Evolutionary conservation across 2,329 filamentous ascomycete species (phyloP).

Genomic region (Blumeria hordei): DNA sequence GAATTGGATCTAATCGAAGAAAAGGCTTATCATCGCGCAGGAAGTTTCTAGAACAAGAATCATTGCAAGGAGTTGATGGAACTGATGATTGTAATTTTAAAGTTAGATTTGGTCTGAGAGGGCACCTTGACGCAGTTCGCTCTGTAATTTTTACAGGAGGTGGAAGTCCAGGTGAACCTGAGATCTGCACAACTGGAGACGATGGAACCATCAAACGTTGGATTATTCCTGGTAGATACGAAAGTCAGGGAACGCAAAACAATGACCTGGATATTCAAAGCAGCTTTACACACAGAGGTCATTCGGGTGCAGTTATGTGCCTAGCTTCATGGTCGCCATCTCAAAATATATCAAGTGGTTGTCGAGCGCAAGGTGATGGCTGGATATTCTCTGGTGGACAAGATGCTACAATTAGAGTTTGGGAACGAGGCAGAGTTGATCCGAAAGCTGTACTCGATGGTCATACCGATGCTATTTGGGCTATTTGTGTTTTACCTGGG

Average conservation of each 20-base stretch:
- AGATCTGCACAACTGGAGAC: conserved; percentile 88
- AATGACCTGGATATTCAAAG: conserved; percentile 73
- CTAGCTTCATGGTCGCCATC: conserved; percentile 71
- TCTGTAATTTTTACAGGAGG: conserved; percentile 93
- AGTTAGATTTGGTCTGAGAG: conserved; percentile 71
- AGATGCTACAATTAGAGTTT: conserved; percentile 77
- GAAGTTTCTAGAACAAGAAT: conserved; percentile 43
- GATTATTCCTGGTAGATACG: conserved; percentile 69
- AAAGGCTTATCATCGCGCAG: conserved; percentile 58
- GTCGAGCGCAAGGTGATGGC: conserved; percentile 69
- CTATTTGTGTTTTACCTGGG: conserved; percentile 72
- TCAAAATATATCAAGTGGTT: conserved; percentile 72
- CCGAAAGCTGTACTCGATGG: conserved; percentile 86
- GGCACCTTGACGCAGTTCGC: conserved; percentile 81
- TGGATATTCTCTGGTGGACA: conserved; percentile 98
- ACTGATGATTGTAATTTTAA: conserved; percentile 62
- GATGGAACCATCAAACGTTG: conserved; percentile 93
- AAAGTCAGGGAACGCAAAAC: conserved; percentile 24
- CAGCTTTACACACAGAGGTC: conserved; percentile 87
- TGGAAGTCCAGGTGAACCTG: conserved; percentile 81
- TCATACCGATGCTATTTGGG: conserved; percentile 90
- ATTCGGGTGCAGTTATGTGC: conserved; percentile 71
- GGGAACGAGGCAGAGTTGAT: conserved; percentile 85
- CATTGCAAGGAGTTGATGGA: conserved; percentile 29
- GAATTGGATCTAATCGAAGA: conserved; percentile 46